Base-by-base conservation (phyloP, 441 rosid species). In the Brassica balearica region DNA sequence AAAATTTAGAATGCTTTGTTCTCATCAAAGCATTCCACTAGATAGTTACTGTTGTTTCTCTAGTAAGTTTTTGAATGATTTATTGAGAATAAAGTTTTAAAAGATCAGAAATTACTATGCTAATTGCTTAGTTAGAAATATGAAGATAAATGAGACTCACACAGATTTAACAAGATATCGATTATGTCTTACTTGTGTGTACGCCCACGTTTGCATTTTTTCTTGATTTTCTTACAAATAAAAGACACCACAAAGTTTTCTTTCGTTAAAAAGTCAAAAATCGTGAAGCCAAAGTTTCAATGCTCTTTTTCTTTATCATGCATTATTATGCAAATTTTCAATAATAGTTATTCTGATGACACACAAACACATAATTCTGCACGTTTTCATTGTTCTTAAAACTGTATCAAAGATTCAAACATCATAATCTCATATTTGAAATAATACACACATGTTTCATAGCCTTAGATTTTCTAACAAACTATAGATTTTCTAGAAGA, bases 361-460 rank as follows among this genome's bases (percentile, higher is more conserved):
- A 25, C 27, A 25, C 25, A 60, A 12, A 61, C 29, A 9, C 65
- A 60, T 2, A 60, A 23, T 11, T 61, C 17, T 61, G 17, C 38
- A 61, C 36, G 41, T 61, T 61, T 61, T 61, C 36, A 61, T 61
- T 12, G 65, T 60, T 60, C 23, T 11, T 11, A 23, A 23, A 60
- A 11, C 15, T n/a, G n/a, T 11, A 11, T 25, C 27, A 25, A 25
- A 25, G 27, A 25, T 25, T 10, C 9, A 60, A 11, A 23, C 34
- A 60, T 60, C 15, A 25, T 60, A 60, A 10, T 23, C 65, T 23
- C 65, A 11, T 11, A 60, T 17, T 23, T 43, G 14, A 43, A 43
- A 41, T 41, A 9, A 41, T 38, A 59, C 63, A 20, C 62, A 12
- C 34, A 60, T 60, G 34, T 60, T 11, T 60, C 15, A 23, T 60